Evolutionary conservation across 2,329 filamentous ascomycete genomes (phyloP), one percentile per base, ranked within the genome.

Genomic region (Karstenula rhodostoma): DNA sequence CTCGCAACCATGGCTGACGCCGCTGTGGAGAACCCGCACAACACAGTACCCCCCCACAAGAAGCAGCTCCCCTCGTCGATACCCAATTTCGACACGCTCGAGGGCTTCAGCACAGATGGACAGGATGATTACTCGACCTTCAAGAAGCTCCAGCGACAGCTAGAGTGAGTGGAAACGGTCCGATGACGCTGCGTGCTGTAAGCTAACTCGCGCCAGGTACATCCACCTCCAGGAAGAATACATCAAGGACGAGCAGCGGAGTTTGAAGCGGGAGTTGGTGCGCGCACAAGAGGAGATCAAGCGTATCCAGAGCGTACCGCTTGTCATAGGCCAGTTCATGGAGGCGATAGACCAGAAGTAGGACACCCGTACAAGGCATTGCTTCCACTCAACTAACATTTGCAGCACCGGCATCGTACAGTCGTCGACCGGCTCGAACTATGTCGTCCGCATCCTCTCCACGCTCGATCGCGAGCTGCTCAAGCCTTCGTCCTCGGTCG

Each of bases 311-410:
- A 97, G 93, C 79, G 95, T 99, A 57, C 95, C 95, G 29, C 83
- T 99, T 64, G 95, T 99, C 65, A 99, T 99, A 78, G 95, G 95
- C 62, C 95, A 99, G 81, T 99, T 99, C 78, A 99, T 99, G 95
- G 95, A 99, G 82, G 95, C 95, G 58, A 99, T 99, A 77, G 95
- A 99, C 79, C 95, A 99, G 82, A 99, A 97, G 93, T 96, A 86
- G 79, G 87, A 55, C 17, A 46, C 48, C 19, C 27, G 23, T 44
- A 56, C 19, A 35, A 51, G 23, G 42, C 23, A 19, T 33, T 15
- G 27, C 51, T 49, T 46, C 59, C 46, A 57, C 40, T 8, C 4
- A 12, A 37, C 70, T 72, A 59, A 70, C 59, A 25, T 59, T 46
- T 47, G 23, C 73, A 97, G 93, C 81, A 99, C 95, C 67, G 95